These are phyloP conservation scores for Auricularia auricula-judae DNA, from an alignment of 768 basidiomycete species.

Conservation along the genomic window DNA sequence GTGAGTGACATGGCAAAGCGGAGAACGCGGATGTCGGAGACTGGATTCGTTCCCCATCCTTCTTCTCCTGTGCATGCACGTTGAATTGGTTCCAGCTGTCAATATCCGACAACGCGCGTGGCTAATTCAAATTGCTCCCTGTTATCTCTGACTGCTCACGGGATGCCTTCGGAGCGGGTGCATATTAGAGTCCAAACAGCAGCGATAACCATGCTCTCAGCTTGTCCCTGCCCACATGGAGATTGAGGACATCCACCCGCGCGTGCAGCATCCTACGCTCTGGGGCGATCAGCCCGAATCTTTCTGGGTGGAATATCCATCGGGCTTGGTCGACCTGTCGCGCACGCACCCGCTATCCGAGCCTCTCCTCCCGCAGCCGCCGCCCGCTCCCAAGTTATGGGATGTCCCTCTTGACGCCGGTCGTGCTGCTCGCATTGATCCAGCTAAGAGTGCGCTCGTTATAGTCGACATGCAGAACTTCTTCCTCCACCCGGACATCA, in stretches of 20 bases:
- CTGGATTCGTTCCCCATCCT: too few relatives aligned
- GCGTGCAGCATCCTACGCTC: background rate
- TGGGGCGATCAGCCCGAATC: conserved; percentile 16
- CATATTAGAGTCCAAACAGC: background rate
- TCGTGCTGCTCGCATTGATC: conserved; percentile 39
- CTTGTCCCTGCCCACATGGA: background rate
- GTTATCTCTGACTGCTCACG: too few relatives aligned
- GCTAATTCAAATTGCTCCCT: too few relatives aligned
- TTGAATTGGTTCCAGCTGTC: too few relatives aligned
- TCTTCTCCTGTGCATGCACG: too few relatives aligned
- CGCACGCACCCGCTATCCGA: conserved; percentile 24
- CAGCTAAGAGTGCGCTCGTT: conserved; percentile 41
- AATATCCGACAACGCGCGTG: too few relatives aligned
- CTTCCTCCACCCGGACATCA: conserved; percentile 52
- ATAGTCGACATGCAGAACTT: conserved; percentile 70
- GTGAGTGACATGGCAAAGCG: conserved; percentile 40
- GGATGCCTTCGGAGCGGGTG: too few relatives aligned
- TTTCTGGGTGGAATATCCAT: conserved; percentile 64
- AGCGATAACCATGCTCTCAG: background rate
- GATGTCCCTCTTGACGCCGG: conserved; percentile 46
- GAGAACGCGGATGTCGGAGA: background rate
- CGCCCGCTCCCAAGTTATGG: conserved; percentile 26
- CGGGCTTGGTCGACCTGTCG: conserved; percentile 51
- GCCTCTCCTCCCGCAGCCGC: conserved; percentile 17
- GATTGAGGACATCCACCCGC: background rate